phyloP scores from a whole-genome alignment of 1,139 yeast species.

The Saccharomyces hybrid region DNA sequence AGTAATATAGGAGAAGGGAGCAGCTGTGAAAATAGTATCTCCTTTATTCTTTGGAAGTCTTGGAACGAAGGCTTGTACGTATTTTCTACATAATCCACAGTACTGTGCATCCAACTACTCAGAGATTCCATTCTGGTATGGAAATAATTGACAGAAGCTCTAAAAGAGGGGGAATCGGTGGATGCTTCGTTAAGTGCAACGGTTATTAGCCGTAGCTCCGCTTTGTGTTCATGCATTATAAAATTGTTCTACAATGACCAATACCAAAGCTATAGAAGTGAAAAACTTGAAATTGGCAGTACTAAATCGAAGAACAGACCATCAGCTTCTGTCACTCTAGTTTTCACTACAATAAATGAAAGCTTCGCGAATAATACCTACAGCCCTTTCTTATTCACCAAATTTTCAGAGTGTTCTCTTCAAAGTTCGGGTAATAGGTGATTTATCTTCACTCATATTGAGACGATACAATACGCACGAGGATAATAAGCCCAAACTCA shows the following conservation, averaged over 20 bases:
- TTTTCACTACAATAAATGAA: neutral
- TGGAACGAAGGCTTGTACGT: slow-evolving; percentile 44
- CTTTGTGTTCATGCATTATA: neutral
- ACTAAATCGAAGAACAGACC: neutral
- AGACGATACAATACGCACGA: neutral
- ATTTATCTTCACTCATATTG: neutral
- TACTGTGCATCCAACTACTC: slow-evolving; percentile 61
- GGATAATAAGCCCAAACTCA: neutral
- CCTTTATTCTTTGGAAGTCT: slow-evolving; percentile 46
- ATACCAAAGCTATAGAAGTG: neutral
- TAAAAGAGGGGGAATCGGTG: slow-evolving; percentile 80
- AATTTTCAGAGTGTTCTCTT: neutral
- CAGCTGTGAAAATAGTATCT: slow-evolving; percentile 43
- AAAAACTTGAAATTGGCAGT: neutral
- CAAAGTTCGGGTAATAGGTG: neutral
- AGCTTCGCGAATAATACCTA: neutral
- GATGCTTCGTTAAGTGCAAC: slow-evolving; percentile 87
- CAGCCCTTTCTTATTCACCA: neutral
- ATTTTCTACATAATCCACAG: slow-evolving; percentile 43
- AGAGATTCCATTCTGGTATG: slow-evolving; percentile 59
- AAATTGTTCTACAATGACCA: neutral
- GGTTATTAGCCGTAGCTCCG: slow-evolving; percentile 50
- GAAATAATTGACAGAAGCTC: slow-evolving; percentile 67
- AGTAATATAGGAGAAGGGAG: slow-evolving; percentile 47
- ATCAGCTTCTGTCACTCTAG: neutral